Percentiles rank a stretch among this genome's conserved stretches.
Evolutionary conservation across 2,329 filamentous ascomycete genomes (phyloP).

Genomic region (Fusarium chaquense): DNA sequence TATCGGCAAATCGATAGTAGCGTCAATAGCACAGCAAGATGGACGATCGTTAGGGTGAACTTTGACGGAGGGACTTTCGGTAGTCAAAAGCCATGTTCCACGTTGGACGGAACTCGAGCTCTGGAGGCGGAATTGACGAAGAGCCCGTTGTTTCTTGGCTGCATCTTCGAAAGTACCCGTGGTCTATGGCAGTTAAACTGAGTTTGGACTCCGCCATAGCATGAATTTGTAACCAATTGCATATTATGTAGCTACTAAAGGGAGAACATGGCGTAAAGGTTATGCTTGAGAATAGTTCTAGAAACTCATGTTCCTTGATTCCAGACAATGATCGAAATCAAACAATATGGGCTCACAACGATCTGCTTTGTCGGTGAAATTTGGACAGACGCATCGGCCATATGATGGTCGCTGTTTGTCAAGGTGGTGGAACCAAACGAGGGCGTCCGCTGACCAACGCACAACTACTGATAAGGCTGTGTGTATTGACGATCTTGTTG

Average conservation of each 20-base stretch:
- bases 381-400: conserved; percentile 2
- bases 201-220: background rate
- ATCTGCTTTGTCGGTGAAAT: background rate
- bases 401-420: background rate
- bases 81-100: background rate
- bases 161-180: background rate
- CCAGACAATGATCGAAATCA: background rate
- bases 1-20: background rate
- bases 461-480: conserved; percentile 25
- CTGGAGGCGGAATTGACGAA: background rate
- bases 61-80: background rate
- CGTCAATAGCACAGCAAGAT: background rate
- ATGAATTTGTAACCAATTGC: background rate
- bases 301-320: background rate
- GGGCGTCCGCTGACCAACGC: background rate
- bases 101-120: background rate
- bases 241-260: background rate
- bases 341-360: background rate
- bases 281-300: background rate
- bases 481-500: background rate
- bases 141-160: conserved; percentile 3
- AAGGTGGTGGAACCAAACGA: background rate
- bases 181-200: background rate
- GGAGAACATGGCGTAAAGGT: background rate
- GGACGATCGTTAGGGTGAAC: background rate